Base-by-base conservation (phyloP, 2,329 filamentous ascomycete genomes). In the Botrytis byssoidea region DNA sequence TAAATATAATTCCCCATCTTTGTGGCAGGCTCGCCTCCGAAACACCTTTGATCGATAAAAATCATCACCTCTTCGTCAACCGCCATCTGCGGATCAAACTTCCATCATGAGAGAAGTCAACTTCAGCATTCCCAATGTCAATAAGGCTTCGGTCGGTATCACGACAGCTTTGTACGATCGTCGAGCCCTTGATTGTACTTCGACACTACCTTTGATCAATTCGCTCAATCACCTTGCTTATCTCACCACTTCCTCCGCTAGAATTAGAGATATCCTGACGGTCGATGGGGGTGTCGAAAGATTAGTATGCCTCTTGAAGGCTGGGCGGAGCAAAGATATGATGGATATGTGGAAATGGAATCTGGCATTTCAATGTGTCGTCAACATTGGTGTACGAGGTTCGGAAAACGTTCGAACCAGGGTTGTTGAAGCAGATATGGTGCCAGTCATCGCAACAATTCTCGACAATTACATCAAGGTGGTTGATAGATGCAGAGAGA, bases 331-430 rank as follows among this genome's bases (percentile, higher is more conserved):
- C 85, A 97, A 95, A 84, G 95, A 99, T 82, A 92, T 98, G 91
- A 98, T 98, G 95, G 95, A 98, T 83, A 97, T 97, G 93, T 99
- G 96, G 96, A 98, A 98, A 84, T 99, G 96, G 96, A 99, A 98
- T 81, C 88, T 99, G 76, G 96, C 96, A 71, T 99, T 99, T 83
- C 96, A 98, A 84, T 99, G 96, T 83, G 95, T 98, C 77, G 96
- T 99, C 82, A 99, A 99, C 83, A 98, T 99, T 81, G 96, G 96
- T 73, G 95, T 99, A 74, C 90, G 96, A 78, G 96, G 96, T 74
- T 98, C 96, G 20, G 96, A 99, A 85, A 91, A 90, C 78, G 96
- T 99, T 74, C 90, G 96, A 78, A 98, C 96, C 74, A 89, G 96
- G 77, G 95, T 99, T 4, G 96, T 99, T 70, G 96, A 99, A 84